Evolutionary conservation across 177 flowering plant genomes (phyloP), one percentile per base, ranked within the genome.

Genomic region (Vitis hybrid): DNA sequence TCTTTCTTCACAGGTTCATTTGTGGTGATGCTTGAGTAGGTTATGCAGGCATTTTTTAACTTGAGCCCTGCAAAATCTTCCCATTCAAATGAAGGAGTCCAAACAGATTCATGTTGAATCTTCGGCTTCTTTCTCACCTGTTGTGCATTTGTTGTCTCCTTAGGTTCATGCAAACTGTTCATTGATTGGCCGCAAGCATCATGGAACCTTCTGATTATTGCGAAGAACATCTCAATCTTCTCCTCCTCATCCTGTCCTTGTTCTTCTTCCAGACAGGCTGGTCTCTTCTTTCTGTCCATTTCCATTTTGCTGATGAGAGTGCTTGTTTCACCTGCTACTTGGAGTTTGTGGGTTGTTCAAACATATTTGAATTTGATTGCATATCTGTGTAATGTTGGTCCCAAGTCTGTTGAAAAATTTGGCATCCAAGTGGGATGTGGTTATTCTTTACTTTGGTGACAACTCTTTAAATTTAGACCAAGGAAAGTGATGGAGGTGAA

Each of bases 401-500:
- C 55, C 13, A 51, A 51, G 13, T 51, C 15, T 51, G 13, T 11
- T 11, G 55, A 51, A 51, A 51, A 39, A 39, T 4, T 39, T 39
- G 45, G 45, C 45, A 39, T 39, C 45, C 8, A 4, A 39, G 45
- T 39, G 45, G 45, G 45, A 5, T 5, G 8, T 39, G 45, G 45
- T 39, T 39, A 4, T 39, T 39, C 45, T 39, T 39, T 39, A 39
- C 8, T 39, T 39, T 39, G 45, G 45, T 39, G 45, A 39, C 45
- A 51, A 50, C 13, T 49, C 67, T 64, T 64, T 51, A 64, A 50
- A 64, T 20, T 12, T 50, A 19, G 67, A 20, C 67, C 67, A 64
- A 7, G 49, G 33, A 18, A 13, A 2, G 0, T 50, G 39, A 18
- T 49, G 10, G 45, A 39, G 10, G n/a, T 5, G 7, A 19, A 19